These are phyloP conservation scores for Neurospora tetrasperma DNA, from an alignment of 495 filamentous ascomycete genomes.

Conservation along the genomic window DNA sequence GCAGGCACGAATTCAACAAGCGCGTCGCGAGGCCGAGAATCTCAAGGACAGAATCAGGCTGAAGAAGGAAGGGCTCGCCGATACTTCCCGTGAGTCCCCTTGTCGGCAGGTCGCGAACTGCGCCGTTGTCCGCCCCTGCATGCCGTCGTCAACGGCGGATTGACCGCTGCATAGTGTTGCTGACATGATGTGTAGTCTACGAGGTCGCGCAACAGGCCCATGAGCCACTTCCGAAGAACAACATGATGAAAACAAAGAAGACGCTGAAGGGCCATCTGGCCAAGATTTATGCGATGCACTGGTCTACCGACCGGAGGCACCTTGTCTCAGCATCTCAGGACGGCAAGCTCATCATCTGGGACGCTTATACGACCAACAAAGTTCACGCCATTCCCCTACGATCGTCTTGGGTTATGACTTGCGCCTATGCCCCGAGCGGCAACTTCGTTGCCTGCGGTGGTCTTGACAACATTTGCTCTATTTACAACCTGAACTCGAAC, in stretches of 20 bases:
- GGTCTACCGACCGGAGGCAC: slow-evolving; percentile 97
- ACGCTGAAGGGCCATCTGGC: slow-evolving; percentile 95
- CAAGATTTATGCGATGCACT: slow-evolving; percentile 99
- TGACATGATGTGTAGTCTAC: slow-evolving; percentile 52
- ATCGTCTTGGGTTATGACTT: slow-evolving; percentile 99
- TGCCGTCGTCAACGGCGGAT: background rate
- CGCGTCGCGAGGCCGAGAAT: slow-evolving; percentile 93
- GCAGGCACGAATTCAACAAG: slow-evolving; percentile 80
- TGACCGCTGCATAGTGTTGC: slow-evolving; percentile 5
- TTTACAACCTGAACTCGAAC: slow-evolving; percentile 92
- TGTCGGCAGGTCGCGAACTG: background rate
- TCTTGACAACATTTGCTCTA: slow-evolving; percentile 98
- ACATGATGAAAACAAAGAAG: slow-evolving; percentile 86
- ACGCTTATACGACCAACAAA: slow-evolving; percentile 99
- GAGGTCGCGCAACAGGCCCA: slow-evolving; percentile 82
- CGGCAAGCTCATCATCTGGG: slow-evolving; percentile 99
- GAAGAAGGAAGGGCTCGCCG: slow-evolving; percentile 98
- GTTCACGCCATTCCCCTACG: slow-evolving; percentile 97
- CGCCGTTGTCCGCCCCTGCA: background rate
- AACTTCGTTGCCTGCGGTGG: slow-evolving; percentile 98
- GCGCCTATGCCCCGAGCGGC: slow-evolving; percentile 95
- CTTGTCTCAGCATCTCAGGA: slow-evolving; percentile 97
- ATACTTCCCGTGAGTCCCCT: slow-evolving; percentile 77
- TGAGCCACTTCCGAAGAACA: slow-evolving; percentile 79
- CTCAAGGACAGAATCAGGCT: slow-evolving; percentile 98